Conservation (phyloP, 495 filamentous ascomycete species). For the Penicillium soppii region DNA sequence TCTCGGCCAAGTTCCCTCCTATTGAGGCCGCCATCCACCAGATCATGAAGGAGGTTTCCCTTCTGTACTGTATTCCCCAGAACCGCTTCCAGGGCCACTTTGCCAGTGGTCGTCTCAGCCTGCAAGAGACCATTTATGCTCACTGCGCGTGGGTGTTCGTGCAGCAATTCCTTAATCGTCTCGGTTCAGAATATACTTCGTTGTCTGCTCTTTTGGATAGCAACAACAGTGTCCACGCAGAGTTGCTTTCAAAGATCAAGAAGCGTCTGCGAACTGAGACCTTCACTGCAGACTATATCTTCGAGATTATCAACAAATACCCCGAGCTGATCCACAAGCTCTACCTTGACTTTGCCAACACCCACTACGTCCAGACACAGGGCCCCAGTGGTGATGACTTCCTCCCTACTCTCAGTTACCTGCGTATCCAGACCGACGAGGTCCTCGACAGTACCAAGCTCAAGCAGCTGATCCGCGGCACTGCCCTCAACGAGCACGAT, state of each 20-base stretch:
- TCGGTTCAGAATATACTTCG: constrained; percentile 89
- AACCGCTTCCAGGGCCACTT: constrained; percentile 93
- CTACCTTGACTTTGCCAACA: constrained; percentile 88
- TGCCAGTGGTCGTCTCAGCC: constrained; percentile 79
- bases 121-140: constrained; percentile 96
- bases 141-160: constrained; percentile 98
- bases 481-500: constrained; percentile 88
- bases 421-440: constrained; percentile 67
- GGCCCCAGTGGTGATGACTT: constrained; percentile 68
- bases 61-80: constrained; percentile 96
- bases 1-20: constrained; percentile 59
- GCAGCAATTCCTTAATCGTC: constrained; percentile 93
- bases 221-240: constrained; percentile 79
- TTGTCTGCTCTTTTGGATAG: constrained; percentile 77
- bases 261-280: constrained; percentile 92
- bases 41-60: constrained; percentile 96
- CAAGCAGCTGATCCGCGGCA: constrained; percentile 76
- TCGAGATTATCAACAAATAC: constrained; percentile 92
- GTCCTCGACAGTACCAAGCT: constrained; percentile 78
- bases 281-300: constrained; percentile 96
- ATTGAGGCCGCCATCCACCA: constrained; percentile 97
- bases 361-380: constrained; percentile 83
- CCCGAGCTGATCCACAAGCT: constrained; percentile 83
- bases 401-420: constrained; percentile 77
- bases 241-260: constrained; percentile 94